phyloP scores from a whole-genome alignment of 2,329 filamentous ascomycete species.

The Ceratocystis alfenasii region DNA sequence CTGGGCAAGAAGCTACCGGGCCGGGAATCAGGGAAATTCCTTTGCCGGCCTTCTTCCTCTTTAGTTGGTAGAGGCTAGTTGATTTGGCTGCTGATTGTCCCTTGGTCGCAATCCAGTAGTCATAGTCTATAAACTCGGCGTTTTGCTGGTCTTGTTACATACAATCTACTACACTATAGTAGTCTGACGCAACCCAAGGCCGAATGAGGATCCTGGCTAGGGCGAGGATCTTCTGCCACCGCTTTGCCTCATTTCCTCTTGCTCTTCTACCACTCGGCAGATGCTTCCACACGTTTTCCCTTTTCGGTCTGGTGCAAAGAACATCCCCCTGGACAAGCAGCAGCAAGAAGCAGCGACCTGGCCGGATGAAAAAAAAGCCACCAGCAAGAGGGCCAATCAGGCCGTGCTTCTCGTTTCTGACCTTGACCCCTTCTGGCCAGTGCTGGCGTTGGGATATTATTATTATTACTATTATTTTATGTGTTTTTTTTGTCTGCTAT shows the following conservation, averaged over 20 bases:
- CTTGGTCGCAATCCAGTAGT: background rate
- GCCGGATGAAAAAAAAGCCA: background rate
- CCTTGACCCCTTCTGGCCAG: background rate
- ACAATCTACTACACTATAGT: conserved; percentile 6
- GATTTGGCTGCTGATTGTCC: background rate
- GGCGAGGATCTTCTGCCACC: background rate
- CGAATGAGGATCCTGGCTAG: background rate
- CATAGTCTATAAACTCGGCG: background rate
- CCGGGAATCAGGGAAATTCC: background rate
- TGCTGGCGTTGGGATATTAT: background rate
- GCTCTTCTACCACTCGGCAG: background rate
- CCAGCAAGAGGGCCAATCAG: background rate
- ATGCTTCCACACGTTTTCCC: conserved; percentile 6
- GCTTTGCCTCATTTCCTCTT: background rate
- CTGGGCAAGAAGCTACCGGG: background rate
- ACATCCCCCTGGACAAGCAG: background rate
- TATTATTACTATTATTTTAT: background rate
- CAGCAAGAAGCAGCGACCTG: background rate
- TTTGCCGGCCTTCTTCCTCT: background rate
- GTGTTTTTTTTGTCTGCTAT: background rate
- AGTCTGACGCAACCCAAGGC: background rate
- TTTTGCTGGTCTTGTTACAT: conserved; percentile 10
- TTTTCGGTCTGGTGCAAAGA: background rate
- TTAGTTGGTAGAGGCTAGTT: background rate
- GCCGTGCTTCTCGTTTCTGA: background rate